phyloP scores from a whole-genome alignment of 2,329 filamentous ascomycete genomes.

The Lojkania enalia region DNA sequence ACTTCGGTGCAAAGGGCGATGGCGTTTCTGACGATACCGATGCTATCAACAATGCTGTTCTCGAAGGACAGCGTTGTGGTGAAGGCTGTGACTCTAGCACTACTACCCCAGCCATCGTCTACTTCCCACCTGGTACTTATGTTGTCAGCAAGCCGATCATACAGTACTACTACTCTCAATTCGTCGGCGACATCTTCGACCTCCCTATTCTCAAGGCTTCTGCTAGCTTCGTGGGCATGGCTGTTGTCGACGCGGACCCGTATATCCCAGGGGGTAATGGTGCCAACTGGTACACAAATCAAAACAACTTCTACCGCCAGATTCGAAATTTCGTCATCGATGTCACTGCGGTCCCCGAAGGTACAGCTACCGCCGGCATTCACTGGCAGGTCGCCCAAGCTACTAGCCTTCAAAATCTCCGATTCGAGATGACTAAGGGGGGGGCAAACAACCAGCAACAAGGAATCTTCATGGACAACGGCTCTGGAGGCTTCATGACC shows the following conservation, averaged over 20 bases:
- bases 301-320: conserved; percentile 61
- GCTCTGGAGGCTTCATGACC: conserved; percentile 62
- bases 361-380: conserved; percentile 53
- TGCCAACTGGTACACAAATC: conserved; percentile 56
- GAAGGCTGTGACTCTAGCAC: conserved; percentile 81
- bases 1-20: conserved; percentile 56
- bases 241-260: conserved; percentile 84
- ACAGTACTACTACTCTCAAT: conserved; percentile 90
- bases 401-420: conserved; percentile 64
- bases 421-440: conserved; percentile 59
- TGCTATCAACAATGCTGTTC: conserved; percentile 84
- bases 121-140: conserved; percentile 90
- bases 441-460: conserved; percentile 54
- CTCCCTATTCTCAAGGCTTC: conserved; percentile 71
- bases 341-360: conserved; percentile 43
- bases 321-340: conserved; percentile 59
- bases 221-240: conserved; percentile 75
- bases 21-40: conserved; percentile 79
- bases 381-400: conserved; percentile 72
- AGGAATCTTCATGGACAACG: conserved; percentile 64
- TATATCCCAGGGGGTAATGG: conserved; percentile 67
- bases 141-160: conserved; percentile 76
- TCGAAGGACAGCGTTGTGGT: conserved; percentile 78
- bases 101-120: conserved; percentile 81
- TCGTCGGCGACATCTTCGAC: conserved; percentile 77